Evolutionary conservation across 371 early-diverging fungal genomes (phyloP).

Genomic region (Chytridium lagenaria): DNA sequence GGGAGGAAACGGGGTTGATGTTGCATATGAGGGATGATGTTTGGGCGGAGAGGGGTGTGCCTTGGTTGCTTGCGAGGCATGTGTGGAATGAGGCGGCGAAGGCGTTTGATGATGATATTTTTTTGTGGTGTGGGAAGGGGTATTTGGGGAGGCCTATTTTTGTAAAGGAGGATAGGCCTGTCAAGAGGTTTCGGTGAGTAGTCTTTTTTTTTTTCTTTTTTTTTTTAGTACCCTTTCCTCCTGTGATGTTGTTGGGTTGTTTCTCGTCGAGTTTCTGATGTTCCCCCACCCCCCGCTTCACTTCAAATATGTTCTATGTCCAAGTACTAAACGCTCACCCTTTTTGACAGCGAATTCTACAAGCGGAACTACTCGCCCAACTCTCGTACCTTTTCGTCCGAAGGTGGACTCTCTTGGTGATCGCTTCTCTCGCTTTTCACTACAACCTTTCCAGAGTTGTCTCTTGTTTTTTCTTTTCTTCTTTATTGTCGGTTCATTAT

Average conservation of each 20-base stretch:
- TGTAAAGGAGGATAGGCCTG: constrained; percentile 32
- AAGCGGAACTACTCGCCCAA: constrained; percentile 23
- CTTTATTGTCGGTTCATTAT: background rate
- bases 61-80: constrained; percentile 31
- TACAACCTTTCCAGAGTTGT: background rate
- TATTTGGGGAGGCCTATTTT: constrained; percentile 24
- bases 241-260: background rate
- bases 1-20: constrained; percentile 1
- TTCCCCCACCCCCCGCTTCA: background rate
- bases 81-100: constrained; percentile 24
- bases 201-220: background rate
- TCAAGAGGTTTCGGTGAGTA: constrained; percentile 32
- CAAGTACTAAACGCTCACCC: background rate
- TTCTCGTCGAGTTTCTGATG: background rate
- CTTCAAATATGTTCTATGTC: background rate
- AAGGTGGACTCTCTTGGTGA: background rate
- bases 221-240: background rate
- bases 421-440: background rate
- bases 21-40: constrained; percentile 32
- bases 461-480: background rate
- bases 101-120: constrained; percentile 20
- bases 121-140: constrained; percentile 24
- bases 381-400: constrained; percentile 18
- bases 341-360: constrained; percentile 13
- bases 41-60: constrained; percentile 34